Evolutionary conservation across 139 green algal genomes (phyloP).

Genomic region (Chlamydomonas sp.): DNA sequence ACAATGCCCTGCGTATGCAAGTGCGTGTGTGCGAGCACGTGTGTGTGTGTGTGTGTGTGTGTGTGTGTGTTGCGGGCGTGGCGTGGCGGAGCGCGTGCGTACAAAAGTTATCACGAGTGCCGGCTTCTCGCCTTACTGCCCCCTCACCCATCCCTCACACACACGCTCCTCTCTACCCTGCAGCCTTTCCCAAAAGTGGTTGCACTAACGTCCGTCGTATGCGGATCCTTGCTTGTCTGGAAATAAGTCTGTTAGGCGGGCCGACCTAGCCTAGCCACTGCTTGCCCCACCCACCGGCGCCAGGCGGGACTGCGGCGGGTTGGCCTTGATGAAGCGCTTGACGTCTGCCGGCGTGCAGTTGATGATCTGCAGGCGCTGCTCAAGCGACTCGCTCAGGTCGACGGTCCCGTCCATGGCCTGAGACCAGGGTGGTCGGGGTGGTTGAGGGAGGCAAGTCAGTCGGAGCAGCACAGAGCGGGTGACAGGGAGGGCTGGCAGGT

Average conservation of each 20-base stretch:
- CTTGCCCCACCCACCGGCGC: no score
- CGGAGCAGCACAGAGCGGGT: not conserved
- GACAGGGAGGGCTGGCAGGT: not conserved
- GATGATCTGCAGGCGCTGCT: conserved; percentile 53
- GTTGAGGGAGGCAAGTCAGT: not conserved
- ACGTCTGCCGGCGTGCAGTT: conserved; percentile 50
- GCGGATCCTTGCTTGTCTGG: not conserved
- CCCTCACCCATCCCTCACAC: no score
- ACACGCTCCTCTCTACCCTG: no score
- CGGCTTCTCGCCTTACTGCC: no score
- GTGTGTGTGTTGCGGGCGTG: no score
- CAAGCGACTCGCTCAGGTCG: conserved; percentile 45
- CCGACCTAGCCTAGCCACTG: no score
- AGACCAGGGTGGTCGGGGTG: not conserved
- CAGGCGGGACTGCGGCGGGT: conserved; percentile 30
- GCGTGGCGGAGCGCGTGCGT: no score
- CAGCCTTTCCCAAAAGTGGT: not conserved
- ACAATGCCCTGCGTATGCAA: no score
- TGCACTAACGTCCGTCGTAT: not conserved
- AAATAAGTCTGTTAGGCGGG: not conserved
- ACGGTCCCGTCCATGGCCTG: conserved; percentile 66
- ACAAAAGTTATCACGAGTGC: no score
- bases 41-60: no score
- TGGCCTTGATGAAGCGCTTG: conserved; percentile 43
- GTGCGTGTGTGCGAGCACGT: no score